phyloP scores from a whole-genome alignment of 1,284 basidiomycete species.

The Ceratorhiza oryzae-sativae region DNA sequence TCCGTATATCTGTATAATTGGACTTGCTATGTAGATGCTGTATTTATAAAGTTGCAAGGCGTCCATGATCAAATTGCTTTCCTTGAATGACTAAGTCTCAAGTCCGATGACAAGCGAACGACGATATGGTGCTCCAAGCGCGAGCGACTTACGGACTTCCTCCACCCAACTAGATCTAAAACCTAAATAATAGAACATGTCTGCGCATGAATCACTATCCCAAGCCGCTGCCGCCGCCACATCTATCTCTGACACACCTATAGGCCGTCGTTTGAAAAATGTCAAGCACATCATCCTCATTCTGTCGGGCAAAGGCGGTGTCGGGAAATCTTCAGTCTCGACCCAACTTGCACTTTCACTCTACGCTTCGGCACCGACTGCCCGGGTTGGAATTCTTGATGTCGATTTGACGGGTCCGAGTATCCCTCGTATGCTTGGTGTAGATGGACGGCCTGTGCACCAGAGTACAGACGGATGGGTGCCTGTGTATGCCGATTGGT shows the following conservation, averaged over 20 bases:
- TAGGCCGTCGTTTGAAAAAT: slow-evolving; percentile 66
- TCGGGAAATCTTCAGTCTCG: slow-evolving; percentile 96
- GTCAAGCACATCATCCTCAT: slow-evolving; percentile 93
- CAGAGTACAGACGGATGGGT: slow-evolving; percentile 98
- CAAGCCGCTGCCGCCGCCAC: neutral
- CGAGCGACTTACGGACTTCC: neutral
- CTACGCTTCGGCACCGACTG: slow-evolving; percentile 65
- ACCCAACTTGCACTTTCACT: slow-evolving; percentile 92
- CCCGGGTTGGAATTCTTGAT: slow-evolving; percentile 89
- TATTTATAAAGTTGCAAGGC: slow-evolving; percentile 2
- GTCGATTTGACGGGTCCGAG: slow-evolving; percentile 97
- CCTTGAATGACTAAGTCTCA: slow-evolving; percentile 29
- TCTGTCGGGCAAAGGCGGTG: slow-evolving; percentile 95
- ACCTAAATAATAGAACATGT: neutral
- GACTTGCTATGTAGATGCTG: neutral
- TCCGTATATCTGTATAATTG: neutral
- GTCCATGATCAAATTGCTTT: slow-evolving; percentile 28
- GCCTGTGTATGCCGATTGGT: slow-evolving; percentile 86
- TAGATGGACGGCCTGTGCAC: slow-evolving; percentile 86
- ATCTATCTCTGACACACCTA: slow-evolving; percentile 55
- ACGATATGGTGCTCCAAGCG: slow-evolving; percentile 1
- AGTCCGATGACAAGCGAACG: slow-evolving; percentile 34
- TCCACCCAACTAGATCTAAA: neutral
- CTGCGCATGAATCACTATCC: neutral
- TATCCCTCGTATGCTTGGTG: slow-evolving; percentile 95